These are phyloP conservation scores for Oryza punctata DNA, from an alignment of 176 grass and related monocot genomes.

Conservation along the genomic window DNA sequence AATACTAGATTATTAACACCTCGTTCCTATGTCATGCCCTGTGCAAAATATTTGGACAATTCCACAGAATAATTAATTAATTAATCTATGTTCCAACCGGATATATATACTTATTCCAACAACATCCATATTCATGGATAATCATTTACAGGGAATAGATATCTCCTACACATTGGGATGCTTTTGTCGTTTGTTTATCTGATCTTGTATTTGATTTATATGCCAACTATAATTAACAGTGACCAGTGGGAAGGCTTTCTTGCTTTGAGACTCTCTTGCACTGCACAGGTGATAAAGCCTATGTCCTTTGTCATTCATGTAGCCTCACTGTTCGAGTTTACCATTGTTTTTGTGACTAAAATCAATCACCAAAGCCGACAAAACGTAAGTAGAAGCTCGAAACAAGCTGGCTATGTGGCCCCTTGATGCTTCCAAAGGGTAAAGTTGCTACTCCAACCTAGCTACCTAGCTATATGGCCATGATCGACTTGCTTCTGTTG, in stretches of 20 bases:
- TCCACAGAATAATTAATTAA: too few species aligned
- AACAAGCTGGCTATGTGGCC: neutral
- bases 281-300: neutral
- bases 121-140: too few species aligned
- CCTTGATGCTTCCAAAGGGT: neutral
- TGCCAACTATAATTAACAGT: neutral
- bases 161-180: neutral
- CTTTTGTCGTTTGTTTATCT: neutral
- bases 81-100: too few species aligned
- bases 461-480: too few species aligned
- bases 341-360: neutral
- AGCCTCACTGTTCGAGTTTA: slow-evolving; percentile 23
- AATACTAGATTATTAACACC: too few species aligned
- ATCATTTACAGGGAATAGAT: neutral
- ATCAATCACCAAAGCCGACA: neutral
- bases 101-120: too few species aligned
- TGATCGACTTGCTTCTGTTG: too few species aligned
- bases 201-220: neutral
- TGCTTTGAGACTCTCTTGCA: neutral
- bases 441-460: neutral
- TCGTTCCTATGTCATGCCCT: too few species aligned
- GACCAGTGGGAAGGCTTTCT: neutral
- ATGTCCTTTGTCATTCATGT: neutral
- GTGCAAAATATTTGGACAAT: too few species aligned
- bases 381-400: neutral